A percentile compares a stretch with the other conserved stretches of the same genome.
Conservation (phyloP, 1,284 basidiomycete genomes). For the Ganoderma leucocontextum region DNA sequence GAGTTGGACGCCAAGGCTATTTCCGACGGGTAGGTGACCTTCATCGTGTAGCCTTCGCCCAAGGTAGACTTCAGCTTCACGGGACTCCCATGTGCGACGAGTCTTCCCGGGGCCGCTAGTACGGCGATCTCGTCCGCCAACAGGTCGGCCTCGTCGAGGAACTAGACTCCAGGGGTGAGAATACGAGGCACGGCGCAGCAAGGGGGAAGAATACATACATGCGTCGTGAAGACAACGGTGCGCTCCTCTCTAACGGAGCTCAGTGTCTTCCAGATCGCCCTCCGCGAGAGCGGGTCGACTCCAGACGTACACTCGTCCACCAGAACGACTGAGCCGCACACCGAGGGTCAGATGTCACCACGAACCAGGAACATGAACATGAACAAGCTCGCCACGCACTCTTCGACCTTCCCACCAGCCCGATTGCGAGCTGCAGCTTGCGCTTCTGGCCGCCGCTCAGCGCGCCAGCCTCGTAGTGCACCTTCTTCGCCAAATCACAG, state of each 20-base stretch:
- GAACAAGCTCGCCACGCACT: slow-evolving; percentile 47
- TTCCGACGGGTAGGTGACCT: slow-evolving; percentile 32
- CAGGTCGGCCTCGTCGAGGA: slow-evolving; percentile 84
- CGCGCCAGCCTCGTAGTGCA: slow-evolving; percentile 68
- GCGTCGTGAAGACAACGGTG: slow-evolving; percentile 75
- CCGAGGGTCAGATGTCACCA: neutral
- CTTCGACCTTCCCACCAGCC: slow-evolving; percentile 77
- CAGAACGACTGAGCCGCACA: slow-evolving; percentile 59
- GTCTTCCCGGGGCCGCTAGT: slow-evolving; percentile 76
- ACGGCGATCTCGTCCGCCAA: slow-evolving; percentile 81
- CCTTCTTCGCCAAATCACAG: slow-evolving; percentile 77
- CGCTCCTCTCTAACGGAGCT: slow-evolving; percentile 69
- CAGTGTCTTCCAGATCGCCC: slow-evolving; percentile 80
- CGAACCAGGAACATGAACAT: neutral
- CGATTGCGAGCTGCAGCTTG: slow-evolving; percentile 82
- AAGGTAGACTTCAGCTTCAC: slow-evolving; percentile 74
- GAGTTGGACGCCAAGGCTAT: neutral
- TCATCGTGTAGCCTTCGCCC: slow-evolving; percentile 76
- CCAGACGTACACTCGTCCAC: slow-evolving; percentile 85
- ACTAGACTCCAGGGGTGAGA: slow-evolving; percentile 46
- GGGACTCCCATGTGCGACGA: slow-evolving; percentile 77
- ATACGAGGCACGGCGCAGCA: slow-evolving; percentile 8
- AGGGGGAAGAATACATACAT: slow-evolving; percentile 47
- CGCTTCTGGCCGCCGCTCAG: slow-evolving; percentile 85
- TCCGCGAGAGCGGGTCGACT: slow-evolving; percentile 80